Base-by-base conservation (phyloP, 2,329 filamentous ascomycete species). In the Colletotrichum cereale region DNA sequence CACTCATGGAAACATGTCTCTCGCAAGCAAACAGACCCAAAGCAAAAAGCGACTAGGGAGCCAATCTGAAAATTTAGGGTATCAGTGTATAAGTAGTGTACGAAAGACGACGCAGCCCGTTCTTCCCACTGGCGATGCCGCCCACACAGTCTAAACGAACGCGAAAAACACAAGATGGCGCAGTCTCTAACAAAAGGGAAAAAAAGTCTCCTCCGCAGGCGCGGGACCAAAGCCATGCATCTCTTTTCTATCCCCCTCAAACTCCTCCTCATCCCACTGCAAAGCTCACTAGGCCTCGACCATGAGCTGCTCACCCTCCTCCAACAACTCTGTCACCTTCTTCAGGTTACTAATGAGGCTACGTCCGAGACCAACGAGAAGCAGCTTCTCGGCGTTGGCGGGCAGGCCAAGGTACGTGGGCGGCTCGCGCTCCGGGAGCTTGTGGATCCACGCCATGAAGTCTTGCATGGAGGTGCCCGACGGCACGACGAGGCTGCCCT, bases 361-460 rank as follows among this genome's bases (percentile, higher is more conserved):
- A 78, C 90, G 89, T 53, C 96, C 97, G 78, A 97, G 91, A 2
- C 94, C 95, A 18, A 97, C 93, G 40, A 99, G 87, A 76, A 99
- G 82, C 79, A 99, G 80, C 84, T 98, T 99, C 90, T 99, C 96
- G 26, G 96, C 96, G 80, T 99, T 98, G 36, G 94, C 94, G 44
- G 96, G 96, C 75, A 99, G 83, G 29, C 96, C 97, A 21, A 99
- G 87, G 79, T 97, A 99, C 0, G 95, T 97, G 5, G 96, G 96
- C 36, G 97, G 97, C 82, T 99, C 96, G 77, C 96, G 91, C 86
- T 99, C 96, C 0, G 96, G 96, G 73, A 99, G 86, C 72, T 90
- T 90, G 77, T 97, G 93, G 73, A 99, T 94, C 97, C 97, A 99
- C 47, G 88, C 87, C 82, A 92, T 91, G 80, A 98, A 98, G 78